Conservation (phyloP, 768 basidiomycete genomes). For the Cystofilobasidium capitatum region DNA sequence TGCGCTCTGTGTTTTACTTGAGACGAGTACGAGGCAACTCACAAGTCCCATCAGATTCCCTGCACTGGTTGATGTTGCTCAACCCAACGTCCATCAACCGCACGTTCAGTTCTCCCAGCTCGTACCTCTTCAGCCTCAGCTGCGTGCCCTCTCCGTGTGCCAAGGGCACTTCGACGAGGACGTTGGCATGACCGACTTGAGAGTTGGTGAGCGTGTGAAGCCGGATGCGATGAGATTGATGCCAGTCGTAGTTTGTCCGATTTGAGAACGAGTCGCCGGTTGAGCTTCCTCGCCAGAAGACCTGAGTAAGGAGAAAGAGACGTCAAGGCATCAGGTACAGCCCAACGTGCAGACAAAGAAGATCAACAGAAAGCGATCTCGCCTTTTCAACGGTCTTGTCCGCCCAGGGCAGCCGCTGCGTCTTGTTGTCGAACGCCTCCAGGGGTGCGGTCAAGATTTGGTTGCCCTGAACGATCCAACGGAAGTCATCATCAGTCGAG, state of each 20-base stretch:
- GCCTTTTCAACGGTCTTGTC: not conserved
- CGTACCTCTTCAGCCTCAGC: not conserved
- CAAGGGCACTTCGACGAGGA: not conserved
- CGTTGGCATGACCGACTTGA: not conserved
- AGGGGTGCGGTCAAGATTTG: not conserved
- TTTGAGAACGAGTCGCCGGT: slow-evolving; percentile 9
- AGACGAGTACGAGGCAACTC: not conserved
- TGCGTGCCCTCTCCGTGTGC: not conserved
- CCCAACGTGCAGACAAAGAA: no score
- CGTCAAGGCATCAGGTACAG: not conserved
- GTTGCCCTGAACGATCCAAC: not conserved
- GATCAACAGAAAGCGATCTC: not conserved
- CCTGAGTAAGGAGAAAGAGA: not conserved
- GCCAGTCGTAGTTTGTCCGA: slow-evolving; percentile 14
- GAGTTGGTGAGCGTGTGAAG: slow-evolving; percentile 10
- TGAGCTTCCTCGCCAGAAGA: slow-evolving; percentile 24
- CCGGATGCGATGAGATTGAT: slow-evolving; percentile 5
- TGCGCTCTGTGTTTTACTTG: no score
- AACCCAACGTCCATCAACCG: slow-evolving; percentile 19
- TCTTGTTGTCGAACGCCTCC: not conserved
- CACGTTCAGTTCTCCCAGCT: slow-evolving; percentile 3
- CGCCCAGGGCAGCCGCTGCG: not conserved
- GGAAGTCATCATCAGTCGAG: not conserved
- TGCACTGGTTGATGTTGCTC: slow-evolving; percentile 14
- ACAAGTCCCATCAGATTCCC: slow-evolving; percentile 17